Conservation (phyloP, 2,329 filamentous ascomycete genomes). For the Claviceps purpurea region DNA sequence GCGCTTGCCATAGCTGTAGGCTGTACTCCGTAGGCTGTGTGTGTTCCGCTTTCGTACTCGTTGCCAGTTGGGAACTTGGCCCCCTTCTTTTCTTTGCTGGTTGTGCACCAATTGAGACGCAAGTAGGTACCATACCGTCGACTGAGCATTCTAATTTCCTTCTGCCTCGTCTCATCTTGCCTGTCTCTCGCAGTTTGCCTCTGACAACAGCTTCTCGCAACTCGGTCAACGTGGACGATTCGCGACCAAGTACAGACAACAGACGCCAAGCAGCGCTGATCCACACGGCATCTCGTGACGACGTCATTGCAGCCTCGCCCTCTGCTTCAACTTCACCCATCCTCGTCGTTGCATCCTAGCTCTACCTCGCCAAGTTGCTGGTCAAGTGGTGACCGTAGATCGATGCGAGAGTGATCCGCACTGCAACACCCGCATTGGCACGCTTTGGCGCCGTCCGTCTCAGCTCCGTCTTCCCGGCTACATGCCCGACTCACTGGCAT, state of each 20-base stretch:
- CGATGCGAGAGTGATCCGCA: conserved; percentile 8
- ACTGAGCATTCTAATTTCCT: neutral
- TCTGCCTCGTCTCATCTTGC: neutral
- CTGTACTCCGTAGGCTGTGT: too few species aligned
- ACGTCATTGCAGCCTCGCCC: conserved; percentile 1
- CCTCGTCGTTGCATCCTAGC: conserved; percentile 1
- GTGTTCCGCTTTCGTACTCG: neutral
- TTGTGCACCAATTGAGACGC: too few species aligned
- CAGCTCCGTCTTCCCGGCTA: neutral
- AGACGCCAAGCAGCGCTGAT: neutral
- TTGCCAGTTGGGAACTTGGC: neutral
- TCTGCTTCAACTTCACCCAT: neutral
- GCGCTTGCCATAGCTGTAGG: neutral
- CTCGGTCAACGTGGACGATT: neutral
- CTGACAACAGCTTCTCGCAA: neutral
- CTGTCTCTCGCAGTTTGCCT: neutral
- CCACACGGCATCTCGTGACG: conserved; percentile 2
- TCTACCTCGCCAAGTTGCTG: neutral
- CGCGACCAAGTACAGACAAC: neutral
- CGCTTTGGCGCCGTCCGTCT: neutral
- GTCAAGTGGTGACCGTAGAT: neutral
- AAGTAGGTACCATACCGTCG: neutral
- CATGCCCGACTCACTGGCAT: neutral
- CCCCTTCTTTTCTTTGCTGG: neutral
- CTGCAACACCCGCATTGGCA: conserved; percentile 1